Evolutionary conservation across 2,329 filamentous ascomycete genomes (phyloP).

Genomic region (Capronia epimyces): DNA sequence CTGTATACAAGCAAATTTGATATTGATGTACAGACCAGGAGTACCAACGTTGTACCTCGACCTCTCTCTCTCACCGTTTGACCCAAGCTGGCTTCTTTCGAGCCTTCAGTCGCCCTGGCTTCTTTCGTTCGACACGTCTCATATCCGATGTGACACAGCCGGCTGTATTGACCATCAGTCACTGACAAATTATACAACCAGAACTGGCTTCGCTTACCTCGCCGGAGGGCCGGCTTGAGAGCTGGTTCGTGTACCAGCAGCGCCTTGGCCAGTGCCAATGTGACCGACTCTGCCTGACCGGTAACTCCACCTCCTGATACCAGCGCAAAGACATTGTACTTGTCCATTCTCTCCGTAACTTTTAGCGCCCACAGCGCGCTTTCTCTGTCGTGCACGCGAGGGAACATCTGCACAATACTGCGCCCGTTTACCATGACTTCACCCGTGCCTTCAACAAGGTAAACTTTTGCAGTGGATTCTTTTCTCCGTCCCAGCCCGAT

Average conservation of each 20-base stretch:
- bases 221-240: constrained; percentile 77
- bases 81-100: constrained; percentile 98
- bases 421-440: constrained; percentile 88
- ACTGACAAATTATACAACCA: constrained; percentile 4
- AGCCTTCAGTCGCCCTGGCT: constrained; percentile 90
- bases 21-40: constrained; percentile 30
- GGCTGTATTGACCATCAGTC: constrained; percentile 51
- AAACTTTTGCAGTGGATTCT: constrained; percentile 76
- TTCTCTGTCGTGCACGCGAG: constrained; percentile 85
- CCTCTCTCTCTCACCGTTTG: constrained; percentile 62
- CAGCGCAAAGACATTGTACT: constrained; percentile 92
- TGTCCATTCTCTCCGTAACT: constrained; percentile 75
- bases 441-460: constrained; percentile 85
- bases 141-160: constrained; percentile 88
- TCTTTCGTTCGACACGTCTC: constrained; percentile 94
- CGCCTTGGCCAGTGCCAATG: constrained; percentile 81
- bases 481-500: constrained; percentile 81
- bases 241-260: constrained; percentile 86
- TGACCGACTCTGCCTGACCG: constrained; percentile 91
- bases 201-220: constrained; percentile 60
- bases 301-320: constrained; percentile 84
- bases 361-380: constrained; percentile 89
- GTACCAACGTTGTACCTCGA: constrained; percentile 10
- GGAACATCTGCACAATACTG: constrained; percentile 74
- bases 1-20: constrained; percentile 29